Evolutionary conservation across 2,329 filamentous ascomycete species (phyloP), one percentile per base, ranked within the genome.

Genomic region (Phoma sp.): DNA sequence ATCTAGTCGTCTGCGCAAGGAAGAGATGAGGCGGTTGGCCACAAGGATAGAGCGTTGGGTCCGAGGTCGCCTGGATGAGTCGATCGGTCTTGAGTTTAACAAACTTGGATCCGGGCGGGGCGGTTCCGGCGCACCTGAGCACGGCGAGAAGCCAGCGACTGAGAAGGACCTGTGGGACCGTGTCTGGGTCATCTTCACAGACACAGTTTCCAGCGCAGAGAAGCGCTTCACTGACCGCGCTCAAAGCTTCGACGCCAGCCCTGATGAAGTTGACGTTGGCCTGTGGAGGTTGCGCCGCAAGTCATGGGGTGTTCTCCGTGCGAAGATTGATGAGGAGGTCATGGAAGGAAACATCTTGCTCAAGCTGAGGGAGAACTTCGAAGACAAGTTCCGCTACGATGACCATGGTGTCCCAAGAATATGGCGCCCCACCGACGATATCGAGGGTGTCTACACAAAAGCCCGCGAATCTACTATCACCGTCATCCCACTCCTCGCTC

Each of bases 381-480:
- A 99, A 77, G 95, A 99, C 80, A 97, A 96, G 77, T 99, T 99
- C 84, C 89, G 95, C 61, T 99, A 99, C 69, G 95, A 99, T 69
- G 93, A 97, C 56, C 87, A 88, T 6, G 95, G 95, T 24, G 95
- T 99, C 4, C 95, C 95, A 5, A 85, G 95, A 56, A 96, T 99
- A 76, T 99, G 95, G 95, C 88, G 93, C 22, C 95, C 95, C 1
- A 93, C 89, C 1, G 95, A 99, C 73, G 95, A 99, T 71, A 99
- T 99, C 58, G 95, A 99, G 79, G 93, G 94, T 40, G 81, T 96
- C 37, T 99, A 98, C 77, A 97, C 92, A 32, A 89, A 88, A 61
- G 94, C 95, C 3, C 87, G 94, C 61, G 94, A 98, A 77, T 96
- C 92, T 5, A 99, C 95, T 0, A 83, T 99, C 49, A 90, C 88